Percentiles rank a stretch among this genome's conserved stretches.
Conservation (phyloP, 768 basidiomycete genomes). For the Termitomyces sp. region DNA sequence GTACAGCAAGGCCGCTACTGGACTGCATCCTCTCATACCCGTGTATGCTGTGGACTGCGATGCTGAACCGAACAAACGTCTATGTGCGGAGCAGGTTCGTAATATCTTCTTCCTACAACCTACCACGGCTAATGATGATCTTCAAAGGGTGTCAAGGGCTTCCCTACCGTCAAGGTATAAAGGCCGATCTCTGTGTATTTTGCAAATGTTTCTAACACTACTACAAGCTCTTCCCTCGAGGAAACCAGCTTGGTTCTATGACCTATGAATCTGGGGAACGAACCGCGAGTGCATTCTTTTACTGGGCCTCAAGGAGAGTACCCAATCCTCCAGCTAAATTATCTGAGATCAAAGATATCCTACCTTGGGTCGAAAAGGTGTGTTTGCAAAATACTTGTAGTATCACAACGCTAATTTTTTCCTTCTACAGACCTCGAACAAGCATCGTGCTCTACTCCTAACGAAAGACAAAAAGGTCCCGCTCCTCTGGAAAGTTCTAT, state of each 20-base stretch:
- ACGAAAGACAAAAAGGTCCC: slow-evolving; percentile 77
- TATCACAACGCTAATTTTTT: neutral
- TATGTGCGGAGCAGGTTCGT: slow-evolving; percentile 76
- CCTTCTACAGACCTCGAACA: slow-evolving; percentile 22
- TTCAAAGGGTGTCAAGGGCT: slow-evolving; percentile 72
- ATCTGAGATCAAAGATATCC: slow-evolving; percentile 51
- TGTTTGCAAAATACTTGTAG: slow-evolving; percentile 14
- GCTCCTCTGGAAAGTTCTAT: slow-evolving; percentile 76
- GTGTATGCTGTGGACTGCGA: slow-evolving; percentile 95
- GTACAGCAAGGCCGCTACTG: slow-evolving; percentile 76
- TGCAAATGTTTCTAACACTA: neutral
- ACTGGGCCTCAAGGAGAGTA: slow-evolving; percentile 71
- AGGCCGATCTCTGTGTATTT: neutral
- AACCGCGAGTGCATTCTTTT: slow-evolving; percentile 66
- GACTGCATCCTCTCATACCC: slow-evolving; percentile 77
- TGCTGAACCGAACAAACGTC: slow-evolving; percentile 68
- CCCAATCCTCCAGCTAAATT: slow-evolving; percentile 68
- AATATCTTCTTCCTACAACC: neutral
- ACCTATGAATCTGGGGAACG: slow-evolving; percentile 68
- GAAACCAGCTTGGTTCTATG: slow-evolving; percentile 55
- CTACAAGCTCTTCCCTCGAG: slow-evolving; percentile 71
- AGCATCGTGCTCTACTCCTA: slow-evolving; percentile 60
- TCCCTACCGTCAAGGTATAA: slow-evolving; percentile 85
- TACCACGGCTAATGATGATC: neutral
- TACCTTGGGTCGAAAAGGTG: slow-evolving; percentile 69